Percentiles rank a stretch among this genome's conserved stretches.
Evolutionary conservation across 2,329 filamentous ascomycete genomes (phyloP).

Genomic region (Mycosphaerella arachidis): DNA sequence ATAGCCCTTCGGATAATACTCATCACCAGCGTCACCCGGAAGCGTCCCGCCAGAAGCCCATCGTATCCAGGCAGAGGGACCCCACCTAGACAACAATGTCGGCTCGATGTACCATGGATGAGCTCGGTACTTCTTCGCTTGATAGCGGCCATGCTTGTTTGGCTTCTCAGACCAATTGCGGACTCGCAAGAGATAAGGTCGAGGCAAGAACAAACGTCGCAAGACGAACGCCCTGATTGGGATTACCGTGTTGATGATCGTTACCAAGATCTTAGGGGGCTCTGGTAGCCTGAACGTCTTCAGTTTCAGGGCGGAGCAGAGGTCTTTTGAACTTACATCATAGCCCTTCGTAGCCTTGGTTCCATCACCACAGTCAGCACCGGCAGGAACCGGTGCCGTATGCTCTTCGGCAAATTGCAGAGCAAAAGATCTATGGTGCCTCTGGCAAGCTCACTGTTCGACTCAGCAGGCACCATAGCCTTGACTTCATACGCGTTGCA

Average conservation of each 20-base stretch:
- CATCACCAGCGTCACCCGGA: conserved; percentile 46
- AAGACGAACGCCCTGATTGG: conserved; percentile 52
- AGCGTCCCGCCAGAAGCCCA: conserved; percentile 44
- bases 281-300: conserved; percentile 25
- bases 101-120: conserved; percentile 56
- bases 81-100: conserved; percentile 52
- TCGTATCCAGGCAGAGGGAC: conserved; percentile 50
- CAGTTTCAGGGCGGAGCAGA: not conserved
- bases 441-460: no score
- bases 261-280: conserved; percentile 32
- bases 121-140: conserved; percentile 51
- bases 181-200: conserved; percentile 41
- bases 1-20: conserved; percentile 50
- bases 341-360: conserved; percentile 58
- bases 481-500: no score
- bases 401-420: no score
- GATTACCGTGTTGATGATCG: conserved; percentile 47
- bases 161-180: conserved; percentile 42
- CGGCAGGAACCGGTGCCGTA: no score
- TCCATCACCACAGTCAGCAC: conserved; percentile 55
- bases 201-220: conserved; percentile 58
- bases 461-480: no score
- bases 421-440: no score
- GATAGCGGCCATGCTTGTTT: conserved; percentile 52
- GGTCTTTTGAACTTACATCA: conserved; percentile 40